These are phyloP conservation scores for Komagataella ulmi DNA, from an alignment of 805 yeast genomes.

Conservation along the genomic window DNA sequence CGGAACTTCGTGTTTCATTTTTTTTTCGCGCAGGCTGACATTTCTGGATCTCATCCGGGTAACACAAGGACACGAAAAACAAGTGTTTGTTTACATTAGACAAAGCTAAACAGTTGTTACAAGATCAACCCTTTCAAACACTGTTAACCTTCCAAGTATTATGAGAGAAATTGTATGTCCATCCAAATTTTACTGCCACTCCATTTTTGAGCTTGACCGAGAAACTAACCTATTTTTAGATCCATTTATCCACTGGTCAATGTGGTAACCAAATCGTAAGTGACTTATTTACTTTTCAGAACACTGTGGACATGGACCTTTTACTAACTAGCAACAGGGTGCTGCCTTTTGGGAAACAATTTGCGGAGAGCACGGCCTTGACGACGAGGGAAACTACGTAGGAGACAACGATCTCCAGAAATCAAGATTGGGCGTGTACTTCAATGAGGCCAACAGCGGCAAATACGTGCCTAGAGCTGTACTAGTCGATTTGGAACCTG, in stretches of 20 bases:
- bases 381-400: slow-evolving; percentile 59
- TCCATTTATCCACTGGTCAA: slow-evolving; percentile 95
- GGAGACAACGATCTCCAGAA: slow-evolving; percentile 42
- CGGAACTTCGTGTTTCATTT: too few species aligned
- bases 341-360: slow-evolving; percentile 91
- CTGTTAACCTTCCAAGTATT: not conserved
- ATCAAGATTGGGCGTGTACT: slow-evolving; percentile 59
- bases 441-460: slow-evolving; percentile 75
- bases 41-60: not conserved
- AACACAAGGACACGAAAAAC: not conserved
- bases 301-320: not conserved
- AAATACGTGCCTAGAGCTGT: slow-evolving; percentile 93
- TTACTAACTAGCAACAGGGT: slow-evolving; percentile 29
- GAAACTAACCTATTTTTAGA: slow-evolving; percentile 24
- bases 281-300: slow-evolving; percentile 9
- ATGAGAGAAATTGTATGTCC: not conserved
- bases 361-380: slow-evolving; percentile 80
- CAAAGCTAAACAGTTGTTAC: not conserved
- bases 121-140: not conserved
- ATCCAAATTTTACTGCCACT: not conserved
- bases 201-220: not conserved
- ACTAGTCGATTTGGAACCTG: slow-evolving; percentile 87
- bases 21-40: not conserved
- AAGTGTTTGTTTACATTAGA: not conserved
- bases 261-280: slow-evolving; percentile 94